Percentiles rank a stretch among this genome's conserved stretches.
Evolutionary conservation across 805 yeast genomes (phyloP).

Genomic region (Teunomyces pallodes): DNA sequence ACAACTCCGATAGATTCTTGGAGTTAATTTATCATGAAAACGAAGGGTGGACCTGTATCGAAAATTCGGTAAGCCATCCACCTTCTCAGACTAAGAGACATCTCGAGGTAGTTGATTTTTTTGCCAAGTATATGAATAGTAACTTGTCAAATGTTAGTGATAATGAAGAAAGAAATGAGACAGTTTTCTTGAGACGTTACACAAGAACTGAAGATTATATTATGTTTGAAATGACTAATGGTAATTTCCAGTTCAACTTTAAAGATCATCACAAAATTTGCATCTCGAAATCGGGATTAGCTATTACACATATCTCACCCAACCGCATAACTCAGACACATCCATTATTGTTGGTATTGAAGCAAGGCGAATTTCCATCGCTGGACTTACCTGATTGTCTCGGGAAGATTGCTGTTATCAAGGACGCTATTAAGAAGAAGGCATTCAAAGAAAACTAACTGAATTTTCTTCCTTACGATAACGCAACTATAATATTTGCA

Average conservation of each 20-base stretch:
- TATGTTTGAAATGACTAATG: constrained; percentile 91
- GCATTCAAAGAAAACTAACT: constrained; percentile 21
- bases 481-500: neutral
- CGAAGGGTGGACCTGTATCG: constrained; percentile 48
- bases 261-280: constrained; percentile 91
- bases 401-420: constrained; percentile 46
- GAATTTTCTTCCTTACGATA: neutral
- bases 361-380: constrained; percentile 42
- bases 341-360: constrained; percentile 46
- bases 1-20: constrained; percentile 63
- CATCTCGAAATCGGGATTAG: constrained; percentile 70
- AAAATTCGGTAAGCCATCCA: constrained; percentile 41
- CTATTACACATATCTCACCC: constrained; percentile 80
- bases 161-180: constrained; percentile 59
- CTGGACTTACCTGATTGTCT: constrained; percentile 41
- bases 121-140: constrained; percentile 88
- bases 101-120: constrained; percentile 82
- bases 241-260: constrained; percentile 91
- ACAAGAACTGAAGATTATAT: constrained; percentile 76
- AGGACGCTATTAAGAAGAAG: constrained; percentile 57
- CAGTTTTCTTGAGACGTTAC: constrained; percentile 77
- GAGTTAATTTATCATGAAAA: constrained; percentile 48
- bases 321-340: constrained; percentile 67
- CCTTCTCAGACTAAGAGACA: constrained; percentile 58
- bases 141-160: constrained; percentile 80